Conservation (phyloP, 2,329 filamentous ascomycete species). For the Ophiostoma ulmi region DNA sequence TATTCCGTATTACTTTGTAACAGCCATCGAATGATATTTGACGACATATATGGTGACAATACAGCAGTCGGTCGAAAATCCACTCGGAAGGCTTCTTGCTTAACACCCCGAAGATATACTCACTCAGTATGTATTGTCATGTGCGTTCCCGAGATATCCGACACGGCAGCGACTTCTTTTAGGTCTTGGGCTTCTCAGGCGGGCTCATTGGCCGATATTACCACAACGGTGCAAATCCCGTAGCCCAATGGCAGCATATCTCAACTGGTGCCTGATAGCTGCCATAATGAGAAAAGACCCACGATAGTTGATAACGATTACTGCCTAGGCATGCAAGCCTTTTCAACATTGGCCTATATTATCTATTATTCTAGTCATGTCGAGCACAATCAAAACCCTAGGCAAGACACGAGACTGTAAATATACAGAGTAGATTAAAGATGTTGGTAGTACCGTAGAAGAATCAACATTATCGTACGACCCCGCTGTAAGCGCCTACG, state of each 20-base stretch:
- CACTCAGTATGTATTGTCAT: neutral
- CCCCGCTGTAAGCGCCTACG: neutral
- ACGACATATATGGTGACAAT: neutral
- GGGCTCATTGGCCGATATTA: neutral
- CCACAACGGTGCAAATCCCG: neutral
- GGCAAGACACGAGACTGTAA: too few relatives aligned
- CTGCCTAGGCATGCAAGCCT: neutral
- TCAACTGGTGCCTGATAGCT: neutral
- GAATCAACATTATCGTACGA: neutral
- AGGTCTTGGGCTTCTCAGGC: neutral
- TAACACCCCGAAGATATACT: too few relatives aligned
- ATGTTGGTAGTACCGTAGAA: neutral
- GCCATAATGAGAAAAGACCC: too few relatives aligned
- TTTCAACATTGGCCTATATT: neutral
- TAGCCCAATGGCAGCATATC: neutral
- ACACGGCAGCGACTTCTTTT: neutral
- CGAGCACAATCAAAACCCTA: too few relatives aligned
- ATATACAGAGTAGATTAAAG: neutral
- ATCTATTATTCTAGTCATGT: too few relatives aligned
- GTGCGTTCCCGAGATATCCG: slow-evolving; percentile 8
- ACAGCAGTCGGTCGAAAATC: neutral
- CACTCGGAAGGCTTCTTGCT: neutral
- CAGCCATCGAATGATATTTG: neutral
- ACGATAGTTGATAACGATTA: neutral
- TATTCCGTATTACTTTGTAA: too few relatives aligned